Conservation (phyloP, 2,329 filamentous ascomycete species). For the Fusarium coicis region DNA sequence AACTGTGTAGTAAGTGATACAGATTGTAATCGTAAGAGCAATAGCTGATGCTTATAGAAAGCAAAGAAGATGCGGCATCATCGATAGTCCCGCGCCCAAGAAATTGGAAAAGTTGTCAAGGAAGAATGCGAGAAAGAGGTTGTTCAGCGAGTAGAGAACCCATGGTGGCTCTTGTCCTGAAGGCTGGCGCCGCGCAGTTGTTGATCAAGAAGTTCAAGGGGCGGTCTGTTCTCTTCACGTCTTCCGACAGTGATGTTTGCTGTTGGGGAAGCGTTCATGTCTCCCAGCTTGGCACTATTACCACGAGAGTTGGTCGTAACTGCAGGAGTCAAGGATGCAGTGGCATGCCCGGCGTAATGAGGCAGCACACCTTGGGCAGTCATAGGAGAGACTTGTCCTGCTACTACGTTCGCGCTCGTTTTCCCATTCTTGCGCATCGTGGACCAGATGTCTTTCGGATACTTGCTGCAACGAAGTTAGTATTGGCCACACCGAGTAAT, state of each 20-base stretch:
- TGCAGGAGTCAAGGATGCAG: slow-evolving; percentile 60
- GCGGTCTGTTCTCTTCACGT: slow-evolving; percentile 59
- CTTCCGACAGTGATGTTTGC: slow-evolving; percentile 47
- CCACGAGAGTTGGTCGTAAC: slow-evolving; percentile 50
- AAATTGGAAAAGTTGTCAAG: slow-evolving; percentile 15
- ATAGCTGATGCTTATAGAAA: slow-evolving; percentile 45
- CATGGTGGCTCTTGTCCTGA: slow-evolving; percentile 26
- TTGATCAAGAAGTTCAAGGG: slow-evolving; percentile 38
- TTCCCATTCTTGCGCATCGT: slow-evolving; percentile 64
- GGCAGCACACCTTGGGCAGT: slow-evolving; percentile 66
- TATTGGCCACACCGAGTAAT: background rate
- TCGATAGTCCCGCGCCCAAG: slow-evolving; percentile 1
- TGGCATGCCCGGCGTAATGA: slow-evolving; percentile 63
- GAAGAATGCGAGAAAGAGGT: slow-evolving; percentile 10
- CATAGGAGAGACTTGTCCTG: slow-evolving; percentile 62
- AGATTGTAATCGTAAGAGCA: slow-evolving; percentile 48
- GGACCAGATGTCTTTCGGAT: slow-evolving; percentile 59
- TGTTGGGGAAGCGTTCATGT: slow-evolving; percentile 34
- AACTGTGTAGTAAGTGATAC: slow-evolving; percentile 38
- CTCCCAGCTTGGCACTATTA: slow-evolving; percentile 43
- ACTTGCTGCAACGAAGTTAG: slow-evolving; percentile 50
- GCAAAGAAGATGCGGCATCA: slow-evolving; percentile 11
- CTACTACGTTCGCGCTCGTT: slow-evolving; percentile 57
- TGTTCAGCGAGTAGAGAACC: slow-evolving; percentile 32
- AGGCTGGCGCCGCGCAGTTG: slow-evolving; percentile 25